Evolutionary conservation across 306 rosid species (phyloP), one percentile per base, ranked within the genome.

Genomic region (Citrullus amarus): DNA sequence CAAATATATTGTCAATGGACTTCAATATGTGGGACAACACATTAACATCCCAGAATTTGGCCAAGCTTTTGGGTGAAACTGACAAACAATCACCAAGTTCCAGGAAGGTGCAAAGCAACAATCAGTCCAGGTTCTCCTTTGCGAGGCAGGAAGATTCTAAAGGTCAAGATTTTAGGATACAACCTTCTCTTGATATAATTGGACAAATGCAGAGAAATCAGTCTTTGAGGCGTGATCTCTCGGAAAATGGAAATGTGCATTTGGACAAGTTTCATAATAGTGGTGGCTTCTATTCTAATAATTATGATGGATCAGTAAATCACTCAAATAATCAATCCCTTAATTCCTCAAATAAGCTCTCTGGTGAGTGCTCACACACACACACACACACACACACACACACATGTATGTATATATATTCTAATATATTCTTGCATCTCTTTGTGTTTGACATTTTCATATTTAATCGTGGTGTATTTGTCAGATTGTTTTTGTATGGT

Each of bases 101-200:
- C 58, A 82, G 93, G 92, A 94, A 89, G 85, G 89, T 66, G 65
- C 97, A 84, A 75, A 85, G 79, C 82, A 92, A 89, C 78, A 90
- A 81, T 80, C 98, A 92, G 84, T 92, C 97, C 48, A 87, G 97
- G 72, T 94, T 94, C 69, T 92, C 96, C 77, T 94, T 94, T 82
- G 98, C 98, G 34, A 85, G 97, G 62, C 96, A 89, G 77, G 97
- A 90, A 82, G 96, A 92, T 62, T 80, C 89, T 70, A 83, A 78
- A 78, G 77, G 83, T 79, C 89, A 81, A 75, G 81, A 78, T 70
- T 86, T 82, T 77, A 87, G 87, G 82, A 66, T 81, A 79, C 90
- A 85, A 76, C 84, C 89, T 34, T 88, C 92, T 70, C 81, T 57
- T 75, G 85, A 80, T 83, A 80, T 76, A 10, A 61, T 50, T 44